Evolutionary conservation across 73 alveolate genomes (phyloP).

Genomic region (Paramecium octaurelia): DNA sequence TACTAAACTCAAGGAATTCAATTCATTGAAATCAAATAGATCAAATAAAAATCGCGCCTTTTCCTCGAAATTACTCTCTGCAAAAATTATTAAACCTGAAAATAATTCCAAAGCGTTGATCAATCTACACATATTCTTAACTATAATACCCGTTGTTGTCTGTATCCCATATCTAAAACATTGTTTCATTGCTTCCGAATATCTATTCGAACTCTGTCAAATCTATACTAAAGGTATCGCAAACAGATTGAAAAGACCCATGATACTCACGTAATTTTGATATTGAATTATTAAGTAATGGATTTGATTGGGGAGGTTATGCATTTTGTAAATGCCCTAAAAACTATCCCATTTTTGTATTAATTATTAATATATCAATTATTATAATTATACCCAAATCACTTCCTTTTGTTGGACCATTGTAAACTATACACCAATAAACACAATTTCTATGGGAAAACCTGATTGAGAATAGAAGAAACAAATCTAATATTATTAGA

Average conservation of each 20-base stretch:
- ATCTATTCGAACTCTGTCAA: slow-evolving; percentile 93
- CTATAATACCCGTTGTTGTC: slow-evolving; percentile 85
- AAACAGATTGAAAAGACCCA: slow-evolving; percentile 91
- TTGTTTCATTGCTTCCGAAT: slow-evolving; percentile 85
- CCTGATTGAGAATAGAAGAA: background rate
- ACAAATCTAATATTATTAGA: background rate
- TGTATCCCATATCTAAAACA: slow-evolving; percentile 93
- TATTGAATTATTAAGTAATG: slow-evolving; percentile 41
- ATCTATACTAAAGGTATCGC: slow-evolving; percentile 94
- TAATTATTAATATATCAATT: background rate
- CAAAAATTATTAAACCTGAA: slow-evolving; percentile 91
- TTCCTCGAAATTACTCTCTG: slow-evolving; percentile 95
- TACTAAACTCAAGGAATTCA: slow-evolving; percentile 73
- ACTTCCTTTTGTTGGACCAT: no score
- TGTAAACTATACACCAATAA: no score
- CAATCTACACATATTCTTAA: slow-evolving; percentile 28
- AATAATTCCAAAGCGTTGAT: slow-evolving; percentile 93
- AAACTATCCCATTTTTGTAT: slow-evolving; percentile 49
- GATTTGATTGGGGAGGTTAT: slow-evolving; percentile 53
- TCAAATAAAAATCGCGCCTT: slow-evolving; percentile 94
- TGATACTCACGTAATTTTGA: slow-evolving; percentile 89
- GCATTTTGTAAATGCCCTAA: slow-evolving; percentile 51
- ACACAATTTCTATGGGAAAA: no score
- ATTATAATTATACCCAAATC: no score
- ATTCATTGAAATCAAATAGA: slow-evolving; percentile 94